Percentiles rank a stretch among this genome's conserved stretches.
Conservation (phyloP, 2,329 filamentous ascomycete genomes). For the Xylariaceae sp. region DNA sequence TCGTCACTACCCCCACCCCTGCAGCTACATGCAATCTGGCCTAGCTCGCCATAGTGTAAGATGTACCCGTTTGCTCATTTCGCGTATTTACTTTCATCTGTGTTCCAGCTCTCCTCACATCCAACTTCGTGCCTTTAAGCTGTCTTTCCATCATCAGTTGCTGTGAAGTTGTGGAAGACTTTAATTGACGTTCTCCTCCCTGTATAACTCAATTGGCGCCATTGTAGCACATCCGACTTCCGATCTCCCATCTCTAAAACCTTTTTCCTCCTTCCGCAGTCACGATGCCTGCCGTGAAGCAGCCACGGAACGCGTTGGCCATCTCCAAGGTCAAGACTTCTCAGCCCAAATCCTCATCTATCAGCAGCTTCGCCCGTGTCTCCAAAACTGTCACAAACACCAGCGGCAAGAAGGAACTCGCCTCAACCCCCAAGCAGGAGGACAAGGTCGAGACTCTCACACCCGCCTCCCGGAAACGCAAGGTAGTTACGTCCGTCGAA, state of each 20-base stretch:
- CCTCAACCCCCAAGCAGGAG: slow-evolving; percentile 37
- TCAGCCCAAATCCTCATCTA: slow-evolving; percentile 31
- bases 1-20: too few species aligned
- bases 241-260: too few species aligned
- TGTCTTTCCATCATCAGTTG: background rate
- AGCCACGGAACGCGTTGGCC: slow-evolving; percentile 23
- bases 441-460: slow-evolving; percentile 38
- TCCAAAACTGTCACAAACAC: slow-evolving; percentile 38
- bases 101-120: background rate
- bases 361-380: slow-evolving; percentile 44
- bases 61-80: too few species aligned
- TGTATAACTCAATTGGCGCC: background rate
- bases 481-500: slow-evolving; percentile 26
- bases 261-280: background rate
- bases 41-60: too few species aligned
- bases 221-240: too few species aligned
- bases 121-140: background rate
- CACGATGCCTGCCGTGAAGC: slow-evolving; percentile 29
- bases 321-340: slow-evolving; percentile 22
- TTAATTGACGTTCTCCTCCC: too few species aligned
- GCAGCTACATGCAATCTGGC: too few species aligned
- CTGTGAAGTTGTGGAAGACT: too few species aligned
- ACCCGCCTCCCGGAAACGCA: slow-evolving; percentile 34
- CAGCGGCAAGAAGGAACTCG: slow-evolving; percentile 34
- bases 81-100: too few species aligned